Percentiles rank a stretch among this genome's conserved stretches.
Evolutionary conservation across 352 stramenopile species (phyloP).

Genomic region (Globisporangium paroecandrum): DNA sequence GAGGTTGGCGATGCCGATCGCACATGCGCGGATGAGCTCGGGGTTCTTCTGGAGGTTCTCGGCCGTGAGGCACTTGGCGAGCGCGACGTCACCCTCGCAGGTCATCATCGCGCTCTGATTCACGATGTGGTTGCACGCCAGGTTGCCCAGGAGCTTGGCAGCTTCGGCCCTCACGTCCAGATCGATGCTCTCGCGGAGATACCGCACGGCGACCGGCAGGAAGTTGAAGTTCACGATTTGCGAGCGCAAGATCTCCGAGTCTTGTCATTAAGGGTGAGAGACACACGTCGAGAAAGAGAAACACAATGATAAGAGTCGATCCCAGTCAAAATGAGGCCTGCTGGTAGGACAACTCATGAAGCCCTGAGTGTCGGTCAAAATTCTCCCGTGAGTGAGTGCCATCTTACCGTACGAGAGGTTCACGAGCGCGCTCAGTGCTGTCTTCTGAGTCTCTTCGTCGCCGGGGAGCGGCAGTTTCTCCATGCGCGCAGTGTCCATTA

Average conservation of each 20-base stretch:
- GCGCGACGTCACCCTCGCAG: slow-evolving; percentile 44
- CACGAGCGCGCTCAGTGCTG: slow-evolving; percentile 53
- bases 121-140: slow-evolving; percentile 62
- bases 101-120: slow-evolving; percentile 72
- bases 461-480: slow-evolving; percentile 40
- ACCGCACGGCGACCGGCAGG: slow-evolving; percentile 42
- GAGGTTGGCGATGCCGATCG: slow-evolving; percentile 59
- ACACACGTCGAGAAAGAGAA: background rate
- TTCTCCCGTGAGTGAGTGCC: background rate
- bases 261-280: slow-evolving; percentile 18
- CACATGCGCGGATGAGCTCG: slow-evolving; percentile 41
- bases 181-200: slow-evolving; percentile 40
- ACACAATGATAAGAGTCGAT: background rate
- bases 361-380: background rate
- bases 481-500: slow-evolving; percentile 26
- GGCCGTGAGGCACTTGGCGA: slow-evolving; percentile 28
- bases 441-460: slow-evolving; percentile 36
- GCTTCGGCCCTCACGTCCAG: slow-evolving; percentile 44
- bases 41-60: slow-evolving; percentile 31
- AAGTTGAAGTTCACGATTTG: slow-evolving; percentile 62
- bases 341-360: no score
- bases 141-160: slow-evolving; percentile 63
- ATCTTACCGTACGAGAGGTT: slow-evolving; percentile 65
- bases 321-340: background rate
- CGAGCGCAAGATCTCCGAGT: slow-evolving; percentile 69